These are phyloP conservation scores for Alternaria arbusti DNA, from an alignment of 2,329 filamentous ascomycete genomes.

Conservation along the genomic window DNA sequence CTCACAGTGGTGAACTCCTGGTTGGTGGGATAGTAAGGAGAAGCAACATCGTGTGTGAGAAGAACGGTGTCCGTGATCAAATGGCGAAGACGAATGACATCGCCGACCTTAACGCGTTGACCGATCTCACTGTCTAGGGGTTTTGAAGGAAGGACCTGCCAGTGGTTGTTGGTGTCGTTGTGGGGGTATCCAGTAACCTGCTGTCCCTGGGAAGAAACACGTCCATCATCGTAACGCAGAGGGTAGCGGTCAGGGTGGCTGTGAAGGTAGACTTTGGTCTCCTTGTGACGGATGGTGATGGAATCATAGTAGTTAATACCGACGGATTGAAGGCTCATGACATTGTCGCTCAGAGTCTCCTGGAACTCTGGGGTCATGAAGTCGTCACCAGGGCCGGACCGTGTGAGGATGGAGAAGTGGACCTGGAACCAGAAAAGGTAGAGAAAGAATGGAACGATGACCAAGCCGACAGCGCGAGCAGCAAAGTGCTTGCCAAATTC, in stretches of 20 bases:
- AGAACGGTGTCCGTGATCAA: constrained; percentile 84
- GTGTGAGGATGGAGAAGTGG: constrained; percentile 86
- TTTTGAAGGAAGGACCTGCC: constrained; percentile 82
- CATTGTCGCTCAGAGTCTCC: constrained; percentile 93
- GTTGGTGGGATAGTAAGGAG: constrained; percentile 94
- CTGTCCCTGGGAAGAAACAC: constrained; percentile 94
- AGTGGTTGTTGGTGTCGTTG: constrained; percentile 99
- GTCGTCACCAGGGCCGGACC: constrained; percentile 93
- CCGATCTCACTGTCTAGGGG: constrained; percentile 59
- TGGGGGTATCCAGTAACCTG: constrained; percentile 98
- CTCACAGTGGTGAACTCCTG: constrained; percentile 93
- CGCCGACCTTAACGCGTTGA: constrained; percentile 78
- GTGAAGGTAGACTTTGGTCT: constrained; percentile 95
- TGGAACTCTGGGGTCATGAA: constrained; percentile 99
- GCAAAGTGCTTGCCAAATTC: constrained; percentile 89
- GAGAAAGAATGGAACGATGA: constrained; percentile 92
- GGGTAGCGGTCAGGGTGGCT: constrained; percentile 90
- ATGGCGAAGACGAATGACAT: constrained; percentile 85
- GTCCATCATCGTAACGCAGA: constrained; percentile 93
- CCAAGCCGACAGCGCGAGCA: constrained; percentile 83
- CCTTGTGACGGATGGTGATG: constrained; percentile 91
- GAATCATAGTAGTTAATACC: constrained; percentile 89
- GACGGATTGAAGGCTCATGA: constrained; percentile 86
- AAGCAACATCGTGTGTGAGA: constrained; percentile 94
- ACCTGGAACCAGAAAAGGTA: constrained; percentile 99